A percentile compares a stretch with the other conserved stretches of the same genome.
Evolutionary conservation across 805 yeast genomes (phyloP).

Genomic region (Saccharomyces paradoxus): DNA sequence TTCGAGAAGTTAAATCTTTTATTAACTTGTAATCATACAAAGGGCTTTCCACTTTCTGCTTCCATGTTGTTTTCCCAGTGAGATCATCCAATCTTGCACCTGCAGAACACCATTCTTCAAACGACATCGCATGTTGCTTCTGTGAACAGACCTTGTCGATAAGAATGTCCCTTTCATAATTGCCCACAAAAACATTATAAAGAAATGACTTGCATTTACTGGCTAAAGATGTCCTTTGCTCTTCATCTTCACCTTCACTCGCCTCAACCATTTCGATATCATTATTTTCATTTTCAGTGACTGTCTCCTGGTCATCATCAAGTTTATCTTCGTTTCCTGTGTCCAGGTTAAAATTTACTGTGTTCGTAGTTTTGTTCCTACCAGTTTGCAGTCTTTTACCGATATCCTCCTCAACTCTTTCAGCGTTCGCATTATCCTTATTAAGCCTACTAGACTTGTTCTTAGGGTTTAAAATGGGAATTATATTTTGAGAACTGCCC

Average conservation of each 20-base stretch:
- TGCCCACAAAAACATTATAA: slow-evolving; percentile 6
- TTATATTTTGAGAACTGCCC: background rate
- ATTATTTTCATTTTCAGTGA: background rate
- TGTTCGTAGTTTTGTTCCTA: background rate
- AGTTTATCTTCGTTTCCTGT: slow-evolving; percentile 1
- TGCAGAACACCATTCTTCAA: slow-evolving; percentile 56
- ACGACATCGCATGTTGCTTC: slow-evolving; percentile 42
- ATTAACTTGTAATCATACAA: slow-evolving; percentile 67
- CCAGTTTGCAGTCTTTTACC: background rate
- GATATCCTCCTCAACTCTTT: background rate
- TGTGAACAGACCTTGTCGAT: slow-evolving; percentile 31
- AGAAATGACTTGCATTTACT: slow-evolving; percentile 2
- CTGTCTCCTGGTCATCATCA: background rate
- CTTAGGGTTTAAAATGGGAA: background rate
- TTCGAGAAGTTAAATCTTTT: slow-evolving; percentile 40
- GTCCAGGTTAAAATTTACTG: background rate
- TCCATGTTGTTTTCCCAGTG: slow-evolving; percentile 67
- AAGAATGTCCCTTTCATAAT: slow-evolving; percentile 30
- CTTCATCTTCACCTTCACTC: slow-evolving; percentile 4
- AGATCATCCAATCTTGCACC: slow-evolving; percentile 57
- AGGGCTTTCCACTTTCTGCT: slow-evolving; percentile 46
- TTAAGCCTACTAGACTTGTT: background rate
- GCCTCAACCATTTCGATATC: background rate
- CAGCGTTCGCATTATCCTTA: background rate
- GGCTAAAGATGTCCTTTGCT: background rate